These are phyloP conservation scores for Dipodascus geniculatus DNA, from an alignment of 805 yeast genomes.

Conservation along the genomic window DNA sequence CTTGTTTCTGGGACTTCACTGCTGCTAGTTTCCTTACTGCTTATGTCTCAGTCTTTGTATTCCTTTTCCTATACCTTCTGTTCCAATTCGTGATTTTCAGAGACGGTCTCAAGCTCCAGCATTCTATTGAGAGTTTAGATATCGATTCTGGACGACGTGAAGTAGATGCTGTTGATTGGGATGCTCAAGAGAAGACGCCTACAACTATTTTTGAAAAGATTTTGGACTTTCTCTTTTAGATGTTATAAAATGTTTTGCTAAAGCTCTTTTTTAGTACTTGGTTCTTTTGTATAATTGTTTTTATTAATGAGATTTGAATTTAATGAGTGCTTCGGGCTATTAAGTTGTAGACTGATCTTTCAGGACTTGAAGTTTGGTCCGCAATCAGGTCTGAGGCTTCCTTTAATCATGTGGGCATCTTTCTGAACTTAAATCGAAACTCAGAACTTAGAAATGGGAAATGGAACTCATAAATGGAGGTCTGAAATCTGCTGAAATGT, in stretches of 20 bases:
- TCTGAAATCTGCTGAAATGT: no score
- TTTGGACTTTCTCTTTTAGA: neutral
- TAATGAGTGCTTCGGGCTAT: neutral
- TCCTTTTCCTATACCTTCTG: neutral
- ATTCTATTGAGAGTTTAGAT: neutral
- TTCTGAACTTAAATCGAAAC: no score
- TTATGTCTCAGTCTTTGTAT: neutral
- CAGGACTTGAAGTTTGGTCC: no score
- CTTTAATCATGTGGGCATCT: no score
- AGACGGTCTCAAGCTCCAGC: neutral
- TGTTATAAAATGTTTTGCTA: no score
- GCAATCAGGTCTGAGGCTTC: no score
- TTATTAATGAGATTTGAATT: neutral
- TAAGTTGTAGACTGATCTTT: neutral
- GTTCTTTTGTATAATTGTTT: neutral
- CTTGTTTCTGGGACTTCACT: constrained; percentile 34
- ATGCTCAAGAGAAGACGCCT: neutral
- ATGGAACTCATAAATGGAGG: no score
- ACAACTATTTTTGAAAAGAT: neutral
- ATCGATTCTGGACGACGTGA: neutral
- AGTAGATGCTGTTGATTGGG: neutral
- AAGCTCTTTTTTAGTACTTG: no score
- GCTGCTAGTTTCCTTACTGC: neutral
- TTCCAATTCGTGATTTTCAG: neutral
- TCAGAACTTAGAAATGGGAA: no score